Conservation (phyloP, 768 basidiomycete genomes). For the Xerocomus brunneocitrinus region DNA sequence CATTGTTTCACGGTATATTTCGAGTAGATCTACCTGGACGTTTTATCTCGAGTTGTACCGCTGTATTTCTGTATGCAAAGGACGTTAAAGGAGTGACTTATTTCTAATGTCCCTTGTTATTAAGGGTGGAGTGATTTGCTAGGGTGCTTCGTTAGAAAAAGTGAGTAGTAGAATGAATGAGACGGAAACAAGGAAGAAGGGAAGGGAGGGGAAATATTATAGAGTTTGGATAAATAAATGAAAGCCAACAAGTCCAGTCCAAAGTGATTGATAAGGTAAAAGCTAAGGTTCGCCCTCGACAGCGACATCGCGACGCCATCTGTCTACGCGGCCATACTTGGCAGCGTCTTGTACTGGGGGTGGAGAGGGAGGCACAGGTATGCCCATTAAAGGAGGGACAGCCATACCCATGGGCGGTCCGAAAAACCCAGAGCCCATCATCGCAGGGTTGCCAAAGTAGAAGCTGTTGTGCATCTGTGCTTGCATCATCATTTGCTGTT, state of each 20-base stretch:
- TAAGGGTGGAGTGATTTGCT: background rate
- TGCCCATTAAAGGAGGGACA: constrained; percentile 42
- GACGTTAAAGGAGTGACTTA: constrained; percentile 36
- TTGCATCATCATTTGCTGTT: constrained; percentile 70
- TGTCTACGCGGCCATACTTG: constrained; percentile 71
- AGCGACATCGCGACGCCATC: constrained; percentile 76
- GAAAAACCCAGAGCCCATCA: constrained; percentile 71
- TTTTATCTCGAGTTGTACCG: constrained; percentile 28
- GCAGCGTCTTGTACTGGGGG: constrained; percentile 59
- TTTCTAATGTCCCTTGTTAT: constrained; percentile 20
- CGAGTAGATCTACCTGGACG: constrained; percentile 34
- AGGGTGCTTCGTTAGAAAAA: background rate
- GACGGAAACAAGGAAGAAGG: background rate
- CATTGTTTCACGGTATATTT: constrained; percentile 34
- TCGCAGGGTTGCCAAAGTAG: constrained; percentile 62
- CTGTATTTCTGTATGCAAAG: constrained; percentile 35
- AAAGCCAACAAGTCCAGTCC: constrained; percentile 3
- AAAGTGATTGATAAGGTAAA: constrained; percentile 8
- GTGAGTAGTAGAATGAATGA: background rate
- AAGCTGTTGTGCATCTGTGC: constrained; percentile 72
- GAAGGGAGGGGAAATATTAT: background rate
- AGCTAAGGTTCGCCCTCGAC: constrained; percentile 53
- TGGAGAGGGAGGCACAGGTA: constrained; percentile 45
- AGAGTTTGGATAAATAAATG: constrained; percentile 2
- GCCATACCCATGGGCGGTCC: constrained; percentile 46